A percentile compares a stretch with the other conserved stretches of the same genome.
Conservation (phyloP, 768 basidiomycete species). For the Podaxis sp. region DNA sequence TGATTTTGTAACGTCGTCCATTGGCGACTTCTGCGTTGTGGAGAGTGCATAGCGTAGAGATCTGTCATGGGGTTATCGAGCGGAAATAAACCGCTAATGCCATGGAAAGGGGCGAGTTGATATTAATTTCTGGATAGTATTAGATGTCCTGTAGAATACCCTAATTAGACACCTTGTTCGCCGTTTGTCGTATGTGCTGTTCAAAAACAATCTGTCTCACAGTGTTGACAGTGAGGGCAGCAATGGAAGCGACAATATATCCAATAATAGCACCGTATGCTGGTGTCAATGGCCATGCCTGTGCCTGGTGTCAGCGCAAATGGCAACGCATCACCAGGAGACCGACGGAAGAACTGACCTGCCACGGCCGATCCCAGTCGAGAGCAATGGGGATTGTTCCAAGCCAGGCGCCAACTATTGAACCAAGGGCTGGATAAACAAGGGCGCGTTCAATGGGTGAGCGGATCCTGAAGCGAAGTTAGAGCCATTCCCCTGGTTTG, state of each 20-base stretch:
- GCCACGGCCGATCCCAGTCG: constrained; percentile 98
- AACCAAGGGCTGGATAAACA: constrained; percentile 75
- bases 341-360: constrained; percentile 48
- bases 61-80: background rate
- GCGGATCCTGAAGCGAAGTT: constrained; percentile 36
- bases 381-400: constrained; percentile 85
- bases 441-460: constrained; percentile 75
- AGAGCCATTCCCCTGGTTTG: constrained; percentile 8
- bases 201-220: constrained; percentile 37
- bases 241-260: constrained; percentile 58
- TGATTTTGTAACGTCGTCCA: constrained; percentile 73
- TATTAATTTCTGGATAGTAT: background rate
- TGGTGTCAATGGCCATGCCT: constrained; percentile 85
- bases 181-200: constrained; percentile 22
- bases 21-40: constrained; percentile 72
- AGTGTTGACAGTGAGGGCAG: constrained; percentile 47
- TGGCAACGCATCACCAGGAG: background rate
- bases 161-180: background rate
- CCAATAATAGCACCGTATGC: constrained; percentile 71
- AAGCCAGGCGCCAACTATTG: constrained; percentile 74
- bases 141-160: background rate
- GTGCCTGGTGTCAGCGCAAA: constrained; percentile 13
- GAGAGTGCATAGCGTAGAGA: constrained; percentile 20
- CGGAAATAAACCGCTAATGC: constrained; percentile 3
- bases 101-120: background rate